These are phyloP conservation scores for Sporisorium sorghi DNA, from an alignment of 1,284 basidiomycete genomes.

Conservation along the genomic window DNA sequence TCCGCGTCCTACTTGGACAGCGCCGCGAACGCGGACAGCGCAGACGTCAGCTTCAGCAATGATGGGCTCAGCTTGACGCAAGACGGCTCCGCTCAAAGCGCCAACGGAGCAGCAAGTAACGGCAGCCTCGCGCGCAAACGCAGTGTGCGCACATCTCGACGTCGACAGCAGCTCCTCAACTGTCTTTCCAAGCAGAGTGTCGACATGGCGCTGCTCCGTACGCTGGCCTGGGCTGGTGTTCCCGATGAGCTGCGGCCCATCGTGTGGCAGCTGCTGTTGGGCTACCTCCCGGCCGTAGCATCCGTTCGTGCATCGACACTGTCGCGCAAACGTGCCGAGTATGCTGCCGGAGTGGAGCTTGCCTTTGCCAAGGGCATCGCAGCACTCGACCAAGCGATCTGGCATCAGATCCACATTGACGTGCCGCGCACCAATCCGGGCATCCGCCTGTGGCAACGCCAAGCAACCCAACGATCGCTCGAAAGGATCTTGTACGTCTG, in stretches of 20 bases:
- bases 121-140: slow-evolving; percentile 30
- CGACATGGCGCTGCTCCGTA: slow-evolving; percentile 78
- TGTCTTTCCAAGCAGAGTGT: slow-evolving; percentile 58
- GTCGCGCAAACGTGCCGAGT: slow-evolving; percentile 89
- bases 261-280: slow-evolving; percentile 90
- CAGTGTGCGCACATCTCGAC: slow-evolving; percentile 49
- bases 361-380: slow-evolving; percentile 81
- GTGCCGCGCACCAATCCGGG: slow-evolving; percentile 68
- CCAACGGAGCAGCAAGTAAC: not conserved
- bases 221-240: slow-evolving; percentile 95
- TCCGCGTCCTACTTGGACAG: slow-evolving; percentile 12
- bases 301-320: slow-evolving; percentile 82
- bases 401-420: slow-evolving; percentile 69
- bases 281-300: slow-evolving; percentile 85
- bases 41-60: slow-evolving; percentile 14
- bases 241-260: slow-evolving; percentile 87
- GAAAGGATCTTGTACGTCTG: slow-evolving; percentile 69
- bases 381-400: slow-evolving; percentile 63
- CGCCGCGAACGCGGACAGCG: slow-evolving; percentile 3
- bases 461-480: slow-evolving; percentile 64
- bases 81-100: not conserved
- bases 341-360: slow-evolving; percentile 85
- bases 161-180: slow-evolving; percentile 52
- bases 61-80: not conserved
- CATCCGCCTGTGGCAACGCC: slow-evolving; percentile 66